Evolutionary conservation across 75 land plant species (phyloP), one percentile per base, ranked within the genome.

Genomic region (Larix kaempferi): DNA sequence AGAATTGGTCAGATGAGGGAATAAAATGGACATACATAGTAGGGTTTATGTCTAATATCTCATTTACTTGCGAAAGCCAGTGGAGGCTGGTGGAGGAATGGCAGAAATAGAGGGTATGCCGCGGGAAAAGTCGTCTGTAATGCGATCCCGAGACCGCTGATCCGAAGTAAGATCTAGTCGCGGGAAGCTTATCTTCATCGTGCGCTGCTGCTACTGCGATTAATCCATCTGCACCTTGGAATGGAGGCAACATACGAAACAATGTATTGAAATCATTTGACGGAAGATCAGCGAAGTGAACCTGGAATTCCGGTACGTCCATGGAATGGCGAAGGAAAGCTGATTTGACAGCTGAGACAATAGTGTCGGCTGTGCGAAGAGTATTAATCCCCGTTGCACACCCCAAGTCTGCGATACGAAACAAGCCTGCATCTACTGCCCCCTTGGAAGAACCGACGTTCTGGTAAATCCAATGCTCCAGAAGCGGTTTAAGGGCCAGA

Each of bases 341-440:
- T 1, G 14, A 14, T 57, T 57, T 14, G 19, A 57, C 19, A 57
- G 26, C 3, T 8, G 14, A 6, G 12, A 63, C 35, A 2, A 63
- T 63, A 12, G 37, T 63, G 14, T 63, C 66, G 4, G 35, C 35
- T 26, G 27, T 29, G 14, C 25, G 35, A 26, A 63, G 14, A 7
- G 66, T 63, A 63, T 29, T 63, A 11, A 25, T 25, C 35, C 27
- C 33, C 3, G 39, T 14, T 64, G 33, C 39, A 64, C 21, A 29
- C 1, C 67, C 39, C 1, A 60, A 61, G 56, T 89, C 91, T 37
- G 82, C 91, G 2, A 89, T 66, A 6, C 77, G 60, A 35, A 81
- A 44, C 15, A 69, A 10, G 67, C 60, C 55, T n/a, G n/a, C n/a
- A 59, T 25, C 6, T 15, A 19, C 16, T 5, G 44, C 44, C 54